phyloP scores from a whole-genome alignment of 1,284 basidiomycete species.

The Malassezia nana region DNA sequence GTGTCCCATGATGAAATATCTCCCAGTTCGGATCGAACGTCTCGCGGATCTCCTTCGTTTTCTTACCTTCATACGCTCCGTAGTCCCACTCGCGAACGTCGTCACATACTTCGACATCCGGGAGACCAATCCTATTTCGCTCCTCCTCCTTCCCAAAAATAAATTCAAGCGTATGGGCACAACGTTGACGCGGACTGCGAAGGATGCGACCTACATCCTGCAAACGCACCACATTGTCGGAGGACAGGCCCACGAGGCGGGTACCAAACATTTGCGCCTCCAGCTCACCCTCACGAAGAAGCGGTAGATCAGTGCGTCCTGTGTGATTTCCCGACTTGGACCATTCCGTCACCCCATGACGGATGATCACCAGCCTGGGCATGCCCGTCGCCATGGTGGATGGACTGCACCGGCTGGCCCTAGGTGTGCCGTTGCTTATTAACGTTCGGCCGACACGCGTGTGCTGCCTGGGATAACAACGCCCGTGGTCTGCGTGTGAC shows the following conservation, averaged over 20 bases:
- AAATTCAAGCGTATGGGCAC: slow-evolving; percentile 33
- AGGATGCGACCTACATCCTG: slow-evolving; percentile 31
- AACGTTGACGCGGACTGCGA: slow-evolving; percentile 29
- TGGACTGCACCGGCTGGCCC: not conserved
- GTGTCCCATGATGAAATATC: slow-evolving; percentile 41
- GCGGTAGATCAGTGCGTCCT: slow-evolving; percentile 38
- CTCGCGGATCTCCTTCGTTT: slow-evolving; percentile 31
- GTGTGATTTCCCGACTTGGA: slow-evolving; percentile 44
- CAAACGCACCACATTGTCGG: slow-evolving; percentile 33
- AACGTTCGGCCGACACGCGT: slow-evolving; percentile 1
- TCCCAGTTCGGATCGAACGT: slow-evolving; percentile 35
- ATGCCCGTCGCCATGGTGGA: slow-evolving; percentile 17
- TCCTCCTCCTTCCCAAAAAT: slow-evolving; percentile 29
- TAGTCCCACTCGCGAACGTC: slow-evolving; percentile 47
- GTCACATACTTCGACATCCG: slow-evolving; percentile 23
- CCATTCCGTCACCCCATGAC: slow-evolving; percentile 47
- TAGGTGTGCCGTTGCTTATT: not conserved
- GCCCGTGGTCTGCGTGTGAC: slow-evolving; percentile 1
- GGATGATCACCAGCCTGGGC: slow-evolving; percentile 42
- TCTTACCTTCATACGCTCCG: slow-evolving; percentile 42
- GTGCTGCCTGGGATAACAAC: not conserved
- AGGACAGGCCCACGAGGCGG: slow-evolving; percentile 29
- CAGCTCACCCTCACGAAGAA: slow-evolving; percentile 37
- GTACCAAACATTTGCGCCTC: slow-evolving; percentile 36
- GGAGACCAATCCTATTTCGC: slow-evolving; percentile 19